Evolutionary conservation across 75 land plant genomes (phyloP), one percentile per base, ranked within the genome.

Genomic region (Sequoiadendron giganteum): DNA sequence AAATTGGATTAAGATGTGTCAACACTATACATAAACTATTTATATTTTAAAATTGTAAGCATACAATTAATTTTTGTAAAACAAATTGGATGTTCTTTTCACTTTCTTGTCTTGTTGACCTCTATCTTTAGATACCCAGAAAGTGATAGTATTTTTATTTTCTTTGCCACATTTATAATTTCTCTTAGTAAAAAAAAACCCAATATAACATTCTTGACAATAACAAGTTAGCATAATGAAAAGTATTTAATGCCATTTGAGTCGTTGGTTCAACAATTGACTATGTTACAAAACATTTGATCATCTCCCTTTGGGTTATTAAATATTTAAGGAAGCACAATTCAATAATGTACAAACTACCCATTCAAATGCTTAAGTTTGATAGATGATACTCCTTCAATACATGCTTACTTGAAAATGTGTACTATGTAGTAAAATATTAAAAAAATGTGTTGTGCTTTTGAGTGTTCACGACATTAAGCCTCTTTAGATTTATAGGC

Each of bases 281-380:
- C 32, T 92, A 92, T 25, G 93, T 92, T 80, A 92, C 92, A 84
- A 92, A 92, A 89, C 93, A 92, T 14, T 97, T 98, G 88, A 98
- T 98, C 99, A 98, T 98, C 88, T 98, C 99, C 34, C 96, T 98
- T n/a, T 98, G 95, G 55, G 98, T 97, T 5, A 98, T 98, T 30
- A 96, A 87, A 39, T 98, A 98, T 90, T 98, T 98, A 75, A 98
- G 81, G 82, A 98, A 98, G 3, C 98, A 93, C 16, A 98, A 94
- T 88, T 98, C 99, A 15, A 96, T 95, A 87, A 96, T 98, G n/a
- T n/a, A 89, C 98, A 98, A 83, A 98, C 92, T 36, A 98, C 96
- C 99, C 98, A 98, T 54, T 95, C 97, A 93, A 98, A 98, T 87
- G 98, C 98, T 93, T 95, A 98, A n/a, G n/a, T 65, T 91, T 13